Evolutionary conservation across 2,329 filamentous ascomycete genomes (phyloP), one percentile per base, ranked within the genome.

Genomic region (Fusarium lateritium): DNA sequence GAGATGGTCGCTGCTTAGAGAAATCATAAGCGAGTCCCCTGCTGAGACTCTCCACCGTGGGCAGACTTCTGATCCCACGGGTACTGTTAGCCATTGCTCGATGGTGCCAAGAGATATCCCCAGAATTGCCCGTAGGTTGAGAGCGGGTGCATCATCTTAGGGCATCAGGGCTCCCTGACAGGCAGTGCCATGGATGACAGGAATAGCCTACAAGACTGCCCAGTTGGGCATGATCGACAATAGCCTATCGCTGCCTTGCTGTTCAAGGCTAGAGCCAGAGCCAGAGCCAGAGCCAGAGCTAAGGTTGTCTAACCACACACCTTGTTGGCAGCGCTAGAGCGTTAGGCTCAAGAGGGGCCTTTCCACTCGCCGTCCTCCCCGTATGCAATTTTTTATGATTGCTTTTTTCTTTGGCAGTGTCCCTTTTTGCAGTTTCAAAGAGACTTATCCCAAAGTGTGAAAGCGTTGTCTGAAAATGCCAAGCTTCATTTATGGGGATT

Each of bases 31-130:
- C 53, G 66, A 63, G 40, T 50, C 55, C 61, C 34, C 47, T 51
- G 34, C 22, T 31, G 47, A 59, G 52, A n/a, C 56, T 19, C 51
- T 57, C 50, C 54, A 63, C 45, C 47, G 45, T 22, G 53, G 55
- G 44, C 56, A 54, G 56, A 71, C 56, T 68, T 51, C 51, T 69
- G 53, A 60, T 57, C 59, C 55, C 21, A 49, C 26, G 26, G 31
- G 31, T 36, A 26, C 36, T 47, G 31, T 65, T 65, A 59, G 57
- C 36, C 52, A 57, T 52, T 65, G 59, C 60, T 68, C 68, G 45
- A 67, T 44, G 39, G 40, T 56, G 72, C 72, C 72, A 74, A 74
- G 72, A 75, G 71, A 74, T 74, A 73, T 73, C 71, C 72, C 72
- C 72, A 72, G 72, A 73, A 40, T 71, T 56, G 56, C 47, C 54